These are phyloP conservation scores for Phialemoniopsis sp. DNA, from an alignment of 2,329 filamentous ascomycete species.

Conservation along the genomic window DNA sequence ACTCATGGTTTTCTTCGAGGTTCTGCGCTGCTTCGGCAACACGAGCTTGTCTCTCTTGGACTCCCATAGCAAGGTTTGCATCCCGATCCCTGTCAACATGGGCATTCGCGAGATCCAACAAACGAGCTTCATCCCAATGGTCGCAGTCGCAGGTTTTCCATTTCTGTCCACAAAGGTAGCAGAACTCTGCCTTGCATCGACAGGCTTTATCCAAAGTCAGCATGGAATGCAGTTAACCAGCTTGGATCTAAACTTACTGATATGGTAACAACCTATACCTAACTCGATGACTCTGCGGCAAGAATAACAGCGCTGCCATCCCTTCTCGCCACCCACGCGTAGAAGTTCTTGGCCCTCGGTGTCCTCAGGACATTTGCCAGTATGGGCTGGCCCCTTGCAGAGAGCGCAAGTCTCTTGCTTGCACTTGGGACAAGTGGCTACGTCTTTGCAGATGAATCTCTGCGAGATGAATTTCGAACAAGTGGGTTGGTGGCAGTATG, in stretches of 20 bases:
- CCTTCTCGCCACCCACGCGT: conserved; percentile 26
- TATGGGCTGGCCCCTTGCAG: conserved; percentile 41
- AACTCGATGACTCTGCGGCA: conserved; percentile 44
- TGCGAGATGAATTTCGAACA: conserved; percentile 42
- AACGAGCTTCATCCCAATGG: too few species aligned
- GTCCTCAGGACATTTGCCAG: conserved; percentile 39
- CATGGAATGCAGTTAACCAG: neutral
- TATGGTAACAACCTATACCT: conserved; percentile 43
- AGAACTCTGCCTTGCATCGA: conserved; percentile 1
- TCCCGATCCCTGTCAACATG: too few species aligned
- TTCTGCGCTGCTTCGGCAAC: too few species aligned
- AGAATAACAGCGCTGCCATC: conserved; percentile 42
- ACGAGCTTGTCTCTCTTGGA: too few species aligned
- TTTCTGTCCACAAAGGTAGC: conserved; percentile 1
- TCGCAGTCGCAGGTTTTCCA: neutral
- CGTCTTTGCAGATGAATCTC: conserved; percentile 20
- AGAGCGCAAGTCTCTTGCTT: conserved; percentile 33
- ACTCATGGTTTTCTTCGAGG: too few species aligned
- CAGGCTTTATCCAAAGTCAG: neutral
- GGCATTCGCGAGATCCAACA: too few species aligned
- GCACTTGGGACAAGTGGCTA: conserved; percentile 36
- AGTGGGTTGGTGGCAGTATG: conserved; percentile 38
- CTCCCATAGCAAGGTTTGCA: too few species aligned
- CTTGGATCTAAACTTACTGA: conserved; percentile 38
- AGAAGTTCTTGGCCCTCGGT: conserved; percentile 29